Evolutionary conservation across 192 early-diverging fungal species (phyloP), one percentile per base, ranked within the genome.

Genomic region (Backusella liffmaniae): DNA sequence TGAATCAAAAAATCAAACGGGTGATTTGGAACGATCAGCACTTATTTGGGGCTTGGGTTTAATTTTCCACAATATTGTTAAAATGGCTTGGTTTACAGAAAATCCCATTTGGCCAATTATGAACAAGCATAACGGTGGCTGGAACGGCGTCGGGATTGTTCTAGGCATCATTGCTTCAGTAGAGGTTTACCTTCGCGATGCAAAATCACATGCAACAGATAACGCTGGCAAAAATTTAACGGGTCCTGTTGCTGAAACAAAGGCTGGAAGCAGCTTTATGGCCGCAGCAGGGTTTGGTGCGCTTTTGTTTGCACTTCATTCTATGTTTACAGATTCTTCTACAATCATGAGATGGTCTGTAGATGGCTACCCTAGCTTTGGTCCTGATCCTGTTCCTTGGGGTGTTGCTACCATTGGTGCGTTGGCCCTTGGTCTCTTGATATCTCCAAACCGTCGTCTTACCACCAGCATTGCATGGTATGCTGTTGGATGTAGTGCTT

Each of bases 81-180:
- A 92, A 77, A 87, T 91, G 84, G 84, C 89, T 26, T 93, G 92
- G 89, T 90, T 86, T 75, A 90, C 92, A 15, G 90, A 92, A 84
- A 95, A 95, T 80, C 92, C 92, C 1, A 90, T 90, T 59, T 95
- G 93, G 93, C 88, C 92, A 15, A 91, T 92, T 32, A 93, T 95
- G 92, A 86, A 95, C 71, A 83, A 81, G 41, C 78, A 46, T 12
- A 93, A 89, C 76, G 93, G 93, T 69, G 93, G 93, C 0, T 87
- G 87, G 80, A 95, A 95, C 83, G 77, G 82, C 62, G 80, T 88
- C 0, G 93, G 88, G 10, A 77, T 93, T 34, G 77, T 78, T 13
- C 73, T 95, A 46, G 93, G 89, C 35, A 72, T 91, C 1, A 65
- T 92, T 72, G 88, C 91, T 5, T 81, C 87, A n/a, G 46, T 84